Base-by-base conservation (phyloP, 2,329 filamentous ascomycete genomes). In the Nemania sp. region DNA sequence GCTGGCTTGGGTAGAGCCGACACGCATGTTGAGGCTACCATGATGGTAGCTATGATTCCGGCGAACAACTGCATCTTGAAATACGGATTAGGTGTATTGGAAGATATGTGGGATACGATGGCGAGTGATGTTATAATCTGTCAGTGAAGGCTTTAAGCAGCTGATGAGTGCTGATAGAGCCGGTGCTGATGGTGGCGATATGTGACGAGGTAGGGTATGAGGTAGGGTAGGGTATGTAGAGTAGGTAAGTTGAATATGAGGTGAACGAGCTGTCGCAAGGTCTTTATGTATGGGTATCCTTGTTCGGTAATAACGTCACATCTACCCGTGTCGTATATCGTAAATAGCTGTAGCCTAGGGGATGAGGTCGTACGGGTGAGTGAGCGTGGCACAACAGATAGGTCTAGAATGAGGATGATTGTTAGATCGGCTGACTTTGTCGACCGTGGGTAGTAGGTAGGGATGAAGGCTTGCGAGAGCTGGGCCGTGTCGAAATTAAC, bases 61-160 rank as follows among this genome's bases (percentile, higher is more conserved):
- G 59, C 64, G 47, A 73, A 64, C 49, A 73, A 42, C 60, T 72
- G 68, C 72, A 74, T 74, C 29, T 57, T 66, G 49, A 35, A 29
- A 2, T 46, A n/a, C 34, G 45, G 37, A 29, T 21, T 37, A 17
- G 20, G 34, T 60, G 50, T 43, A 54, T 54, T 4, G 25, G 7
- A 29, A 29, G 25, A 29, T 4, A 4, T 29, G 25, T 4, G 25
- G 25, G 25, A 29, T 29, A 29, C 25, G 25, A 29, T 13, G 12
- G 59, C 40, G 13, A 35, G 52, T 37, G 43, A 40, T 56, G 18
- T 18, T 63, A 21, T 32, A 18, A 12, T 37, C n/a, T 34, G 15
- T 32, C 5, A 52, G 15, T 3, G 29, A 15, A 21, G 13, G 51
- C 10, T 42, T 5, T 42, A 18, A n/a, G 25, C 18, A 37, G 34